phyloP scores from a whole-genome alignment of 306 rosid species.

The Comarum palustre region DNA sequence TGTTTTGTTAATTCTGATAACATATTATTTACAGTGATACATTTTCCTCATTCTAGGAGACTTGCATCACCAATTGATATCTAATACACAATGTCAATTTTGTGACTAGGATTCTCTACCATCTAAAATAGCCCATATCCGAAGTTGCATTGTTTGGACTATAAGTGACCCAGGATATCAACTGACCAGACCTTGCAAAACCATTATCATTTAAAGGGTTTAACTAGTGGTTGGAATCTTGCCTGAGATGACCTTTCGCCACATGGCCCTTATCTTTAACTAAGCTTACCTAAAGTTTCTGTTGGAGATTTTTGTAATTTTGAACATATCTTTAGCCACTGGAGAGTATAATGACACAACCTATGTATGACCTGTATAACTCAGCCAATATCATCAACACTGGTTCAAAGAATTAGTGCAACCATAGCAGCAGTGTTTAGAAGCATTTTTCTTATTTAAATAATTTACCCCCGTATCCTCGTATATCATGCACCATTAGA shows the following conservation, averaged over 20 bases:
- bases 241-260: not conserved
- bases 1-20: conserved; percentile 25
- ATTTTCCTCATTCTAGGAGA: conserved; percentile 12
- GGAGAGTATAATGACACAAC: not conserved
- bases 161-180: not conserved
- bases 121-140: conserved; percentile 5
- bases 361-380: not conserved
- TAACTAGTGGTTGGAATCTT: not conserved
- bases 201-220: not conserved
- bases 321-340: not conserved
- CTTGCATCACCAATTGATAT: not conserved
- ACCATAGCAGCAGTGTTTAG: not conserved
- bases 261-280: not conserved
- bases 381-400: not conserved
- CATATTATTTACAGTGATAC: not conserved
- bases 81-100: conserved; percentile 1
- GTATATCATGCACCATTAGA: not conserved
- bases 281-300: not conserved
- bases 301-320: not conserved
- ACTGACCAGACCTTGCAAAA: not conserved
- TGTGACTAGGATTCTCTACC: conserved; percentile 1
- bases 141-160: not conserved
- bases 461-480: not conserved
- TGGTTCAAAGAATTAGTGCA: not conserved
- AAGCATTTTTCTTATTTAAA: not conserved